A percentile compares a stretch with the other conserved stretches of the same genome.
Evolutionary conservation across 164 flowering plant genomes (phyloP).

Genomic region (Nelumbo lutea): DNA sequence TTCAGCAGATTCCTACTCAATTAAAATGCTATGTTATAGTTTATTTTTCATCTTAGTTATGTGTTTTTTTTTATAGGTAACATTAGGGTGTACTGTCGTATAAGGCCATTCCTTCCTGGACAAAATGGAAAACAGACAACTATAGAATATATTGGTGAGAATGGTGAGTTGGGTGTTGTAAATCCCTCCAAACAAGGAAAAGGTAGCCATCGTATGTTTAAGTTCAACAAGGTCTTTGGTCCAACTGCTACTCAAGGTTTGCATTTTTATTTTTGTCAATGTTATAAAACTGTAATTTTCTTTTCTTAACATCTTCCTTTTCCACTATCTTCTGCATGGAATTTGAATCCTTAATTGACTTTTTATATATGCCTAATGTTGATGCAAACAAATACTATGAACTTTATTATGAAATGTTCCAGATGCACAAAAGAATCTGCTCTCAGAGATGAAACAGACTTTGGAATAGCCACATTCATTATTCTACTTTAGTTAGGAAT

Average conservation of each 20-base stretch:
- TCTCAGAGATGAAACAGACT: too few species aligned
- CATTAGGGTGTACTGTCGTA: constrained; percentile 91
- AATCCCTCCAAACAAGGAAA: constrained; percentile 86
- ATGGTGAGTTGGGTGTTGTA: constrained; percentile 75
- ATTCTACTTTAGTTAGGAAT: too few species aligned
- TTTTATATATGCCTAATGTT: not conserved
- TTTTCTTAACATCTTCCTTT: not conserved
- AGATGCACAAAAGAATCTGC: too few species aligned
- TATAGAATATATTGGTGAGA: constrained; percentile 77
- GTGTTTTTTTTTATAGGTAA: constrained; percentile 49
- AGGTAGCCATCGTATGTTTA: constrained; percentile 67
- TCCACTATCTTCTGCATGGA: not conserved
- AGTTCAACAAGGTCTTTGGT: constrained; percentile 86
- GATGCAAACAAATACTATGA: not conserved
- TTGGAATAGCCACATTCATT: too few species aligned
- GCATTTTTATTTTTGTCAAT: not conserved
- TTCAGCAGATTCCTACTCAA: too few species aligned
- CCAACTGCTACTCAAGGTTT: constrained; percentile 81
- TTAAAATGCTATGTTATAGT: not conserved
- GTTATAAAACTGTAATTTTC: not conserved
- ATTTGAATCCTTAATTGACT: not conserved
- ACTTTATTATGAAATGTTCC: too few species aligned
- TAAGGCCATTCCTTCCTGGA: constrained; percentile 86
- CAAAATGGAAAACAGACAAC: constrained; percentile 68
- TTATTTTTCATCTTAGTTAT: constrained; percentile 1